Conservation (phyloP, 768 basidiomycete species). For the Coprinopsis marcescibilis region DNA sequence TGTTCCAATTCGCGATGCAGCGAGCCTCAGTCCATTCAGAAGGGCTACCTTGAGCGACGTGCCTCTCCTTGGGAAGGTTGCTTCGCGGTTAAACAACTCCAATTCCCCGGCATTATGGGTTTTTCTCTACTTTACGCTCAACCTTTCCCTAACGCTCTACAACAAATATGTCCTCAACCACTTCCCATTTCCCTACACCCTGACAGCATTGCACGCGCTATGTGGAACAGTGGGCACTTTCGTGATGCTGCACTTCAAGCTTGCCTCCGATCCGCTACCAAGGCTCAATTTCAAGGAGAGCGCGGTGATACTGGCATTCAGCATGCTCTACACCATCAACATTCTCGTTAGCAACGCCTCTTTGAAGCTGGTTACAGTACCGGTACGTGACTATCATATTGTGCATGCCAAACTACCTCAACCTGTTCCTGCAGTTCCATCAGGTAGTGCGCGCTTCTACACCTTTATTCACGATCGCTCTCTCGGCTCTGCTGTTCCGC, state of each 20-base stretch:
- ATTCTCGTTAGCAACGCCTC: slow-evolving; percentile 93
- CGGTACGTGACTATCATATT: slow-evolving; percentile 45
- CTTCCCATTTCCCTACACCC: slow-evolving; percentile 94
- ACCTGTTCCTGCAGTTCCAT: slow-evolving; percentile 79
- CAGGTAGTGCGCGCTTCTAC: slow-evolving; percentile 93
- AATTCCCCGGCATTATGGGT: slow-evolving; percentile 51
- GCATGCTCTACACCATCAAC: slow-evolving; percentile 87
- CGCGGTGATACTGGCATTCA: slow-evolving; percentile 71
- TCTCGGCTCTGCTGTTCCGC: slow-evolving; percentile 67
- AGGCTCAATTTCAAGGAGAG: slow-evolving; percentile 48
- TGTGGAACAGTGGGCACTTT: slow-evolving; percentile 81
- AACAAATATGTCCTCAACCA: slow-evolving; percentile 90
- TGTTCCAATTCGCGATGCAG: too few relatives aligned
- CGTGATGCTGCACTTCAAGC: slow-evolving; percentile 41
- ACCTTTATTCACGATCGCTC: slow-evolving; percentile 84
- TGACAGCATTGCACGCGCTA: slow-evolving; percentile 89
- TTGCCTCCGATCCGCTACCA: slow-evolving; percentile 12
- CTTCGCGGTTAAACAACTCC: neutral
- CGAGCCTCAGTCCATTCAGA: too few relatives aligned
- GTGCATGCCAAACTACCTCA: too few relatives aligned
- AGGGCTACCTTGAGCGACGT: too few relatives aligned
- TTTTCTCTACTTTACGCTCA: slow-evolving; percentile 80
- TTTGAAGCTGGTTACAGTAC: slow-evolving; percentile 81
- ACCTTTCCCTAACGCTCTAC: slow-evolving; percentile 87
- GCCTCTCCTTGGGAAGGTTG: too few relatives aligned